Conservation (phyloP, 768 basidiomycete genomes). For the Clitopilus passeckerianus region DNA sequence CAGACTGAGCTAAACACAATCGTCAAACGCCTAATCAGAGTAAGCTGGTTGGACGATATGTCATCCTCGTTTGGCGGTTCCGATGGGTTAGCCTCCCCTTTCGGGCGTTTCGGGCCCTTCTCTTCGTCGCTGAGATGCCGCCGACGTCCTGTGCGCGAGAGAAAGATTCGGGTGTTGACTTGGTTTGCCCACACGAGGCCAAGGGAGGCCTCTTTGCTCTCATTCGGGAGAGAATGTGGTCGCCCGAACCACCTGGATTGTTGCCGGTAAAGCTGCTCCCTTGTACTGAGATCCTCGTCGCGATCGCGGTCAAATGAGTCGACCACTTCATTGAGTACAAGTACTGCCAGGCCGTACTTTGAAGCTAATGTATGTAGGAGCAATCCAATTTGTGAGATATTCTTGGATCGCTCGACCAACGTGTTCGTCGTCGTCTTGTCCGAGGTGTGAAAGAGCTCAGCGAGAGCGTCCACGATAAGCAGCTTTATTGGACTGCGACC, state of each 20-base stretch:
- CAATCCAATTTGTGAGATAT: slow-evolving; percentile 61
- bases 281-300: slow-evolving; percentile 14
- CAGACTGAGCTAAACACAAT: slow-evolving; percentile 73
- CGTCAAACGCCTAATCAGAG: slow-evolving; percentile 65
- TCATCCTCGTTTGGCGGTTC: background rate
- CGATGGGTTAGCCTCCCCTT: background rate
- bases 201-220: slow-evolving; percentile 74
- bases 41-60: slow-evolving; percentile 30
- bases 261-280: slow-evolving; percentile 56
- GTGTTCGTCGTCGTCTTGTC: slow-evolving; percentile 55
- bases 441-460: slow-evolving; percentile 73
- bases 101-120: slow-evolving; percentile 2
- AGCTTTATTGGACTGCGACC: slow-evolving; percentile 59
- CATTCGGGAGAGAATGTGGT: slow-evolving; percentile 52
- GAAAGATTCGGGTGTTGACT: slow-evolving; percentile 80
- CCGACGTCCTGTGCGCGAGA: slow-evolving; percentile 70
- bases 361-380: slow-evolving; percentile 69
- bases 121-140: slow-evolving; percentile 42
- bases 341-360: slow-evolving; percentile 59
- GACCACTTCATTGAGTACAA: slow-evolving; percentile 87
- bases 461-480: slow-evolving; percentile 83
- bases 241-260: slow-evolving; percentile 78
- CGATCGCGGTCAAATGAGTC: slow-evolving; percentile 57
- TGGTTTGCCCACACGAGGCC: slow-evolving; percentile 95
- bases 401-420: slow-evolving; percentile 69